A percentile compares a stretch with the other conserved stretches of the same genome.
Conservation (phyloP, 2,329 filamentous ascomycete genomes). For the Hypoxylon sp. region DNA sequence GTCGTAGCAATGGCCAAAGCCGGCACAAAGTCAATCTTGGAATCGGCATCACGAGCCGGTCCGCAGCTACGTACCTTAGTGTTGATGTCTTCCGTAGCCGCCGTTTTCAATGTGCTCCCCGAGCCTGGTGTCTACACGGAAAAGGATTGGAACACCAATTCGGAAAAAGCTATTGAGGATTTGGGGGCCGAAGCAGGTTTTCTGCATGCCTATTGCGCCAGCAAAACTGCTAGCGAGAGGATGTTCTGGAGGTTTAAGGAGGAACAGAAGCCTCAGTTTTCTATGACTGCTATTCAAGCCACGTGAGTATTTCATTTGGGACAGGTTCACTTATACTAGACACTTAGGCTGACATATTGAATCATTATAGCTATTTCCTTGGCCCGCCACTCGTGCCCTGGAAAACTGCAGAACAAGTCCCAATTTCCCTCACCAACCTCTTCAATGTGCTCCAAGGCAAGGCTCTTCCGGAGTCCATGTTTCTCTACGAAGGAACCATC, state of each 20-base stretch:
- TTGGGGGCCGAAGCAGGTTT: slow-evolving; percentile 33
- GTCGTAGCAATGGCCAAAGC: slow-evolving; percentile 37
- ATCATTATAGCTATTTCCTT: slow-evolving; percentile 38
- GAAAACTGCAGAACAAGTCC: slow-evolving; percentile 36
- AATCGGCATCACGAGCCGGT: slow-evolving; percentile 37
- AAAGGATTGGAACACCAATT: slow-evolving; percentile 41
- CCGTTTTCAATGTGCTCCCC: slow-evolving; percentile 39
- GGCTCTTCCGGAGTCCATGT: slow-evolving; percentile 36
- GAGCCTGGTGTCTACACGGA: slow-evolving; percentile 37
- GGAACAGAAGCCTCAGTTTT: slow-evolving; percentile 37
- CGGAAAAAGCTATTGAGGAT: slow-evolving; percentile 31
- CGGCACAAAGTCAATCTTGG: slow-evolving; percentile 36
- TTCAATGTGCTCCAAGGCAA: slow-evolving; percentile 37
- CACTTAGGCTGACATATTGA: background rate
- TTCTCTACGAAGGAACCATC: slow-evolving; percentile 37
- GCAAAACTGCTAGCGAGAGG: slow-evolving; percentile 42
- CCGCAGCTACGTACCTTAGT: slow-evolving; percentile 38
- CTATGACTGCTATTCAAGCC: slow-evolving; percentile 41
- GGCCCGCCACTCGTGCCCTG: slow-evolving; percentile 42
- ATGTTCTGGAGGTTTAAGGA: slow-evolving; percentile 41
- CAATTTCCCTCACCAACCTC: slow-evolving; percentile 35
- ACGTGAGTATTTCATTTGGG: slow-evolving; percentile 40
- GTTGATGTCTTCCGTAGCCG: slow-evolving; percentile 40
- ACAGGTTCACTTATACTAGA: background rate
- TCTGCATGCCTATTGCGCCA: slow-evolving; percentile 41